These are phyloP conservation scores for Singerocomus rubriflavus DNA, from an alignment of 1,284 basidiomycete genomes.

Conservation along the genomic window DNA sequence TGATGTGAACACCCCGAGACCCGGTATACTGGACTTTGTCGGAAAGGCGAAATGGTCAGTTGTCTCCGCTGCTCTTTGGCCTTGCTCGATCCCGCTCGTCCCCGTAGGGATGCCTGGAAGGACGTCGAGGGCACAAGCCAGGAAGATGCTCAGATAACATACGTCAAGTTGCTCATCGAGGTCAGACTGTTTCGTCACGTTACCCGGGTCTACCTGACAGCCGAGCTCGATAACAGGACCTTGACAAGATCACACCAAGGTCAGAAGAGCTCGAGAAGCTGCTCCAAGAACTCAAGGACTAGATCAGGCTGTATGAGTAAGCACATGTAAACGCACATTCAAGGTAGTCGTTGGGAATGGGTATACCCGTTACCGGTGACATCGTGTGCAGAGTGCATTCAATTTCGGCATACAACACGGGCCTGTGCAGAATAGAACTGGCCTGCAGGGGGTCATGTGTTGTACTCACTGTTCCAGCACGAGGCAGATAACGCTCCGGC, in stretches of 20 bases:
- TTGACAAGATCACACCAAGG: constrained; percentile 50
- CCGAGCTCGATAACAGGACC: constrained; percentile 12
- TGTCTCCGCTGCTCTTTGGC: constrained; percentile 1
- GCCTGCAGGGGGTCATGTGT: constrained; percentile 5
- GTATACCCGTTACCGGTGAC: background rate
- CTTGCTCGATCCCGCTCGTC: constrained; percentile 8
- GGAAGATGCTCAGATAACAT: constrained; percentile 69
- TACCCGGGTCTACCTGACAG: background rate
- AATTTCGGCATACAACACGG: background rate
- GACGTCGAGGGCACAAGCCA: constrained; percentile 66
- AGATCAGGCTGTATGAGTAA: constrained; percentile 26
- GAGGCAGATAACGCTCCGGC: constrained; percentile 31
- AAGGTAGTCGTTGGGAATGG: background rate
- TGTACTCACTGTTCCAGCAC: constrained; percentile 10
- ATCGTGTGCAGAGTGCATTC: constrained; percentile 7
- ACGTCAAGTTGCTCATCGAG: constrained; percentile 70
- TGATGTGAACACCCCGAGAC: constrained; percentile 60
- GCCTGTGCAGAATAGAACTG: background rate
- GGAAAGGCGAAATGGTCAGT: constrained; percentile 81
- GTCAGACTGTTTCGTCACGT: constrained; percentile 41
- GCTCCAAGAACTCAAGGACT: constrained; percentile 59
- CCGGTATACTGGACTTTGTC: constrained; percentile 76
- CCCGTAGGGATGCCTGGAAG: constrained; percentile 78
- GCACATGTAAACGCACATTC: constrained; percentile 3
- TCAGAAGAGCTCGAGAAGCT: constrained; percentile 54